These are phyloP conservation scores for Beta corolliflora DNA, from an alignment of 179 eudicot species.

Conservation along the genomic window DNA sequence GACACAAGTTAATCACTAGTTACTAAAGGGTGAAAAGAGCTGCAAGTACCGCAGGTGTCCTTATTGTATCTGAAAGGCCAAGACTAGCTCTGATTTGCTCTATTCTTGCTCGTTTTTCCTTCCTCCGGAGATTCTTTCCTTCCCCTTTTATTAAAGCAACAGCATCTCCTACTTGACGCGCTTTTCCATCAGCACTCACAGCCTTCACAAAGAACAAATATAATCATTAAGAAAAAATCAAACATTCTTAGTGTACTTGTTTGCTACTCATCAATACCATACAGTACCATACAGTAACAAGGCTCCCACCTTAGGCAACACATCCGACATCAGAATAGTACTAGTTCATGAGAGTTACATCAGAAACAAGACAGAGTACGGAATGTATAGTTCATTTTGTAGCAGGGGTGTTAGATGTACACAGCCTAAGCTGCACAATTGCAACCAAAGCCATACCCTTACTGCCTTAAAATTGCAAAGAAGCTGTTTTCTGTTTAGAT, in stretches of 20 bases:
- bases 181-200: constrained; percentile 37
- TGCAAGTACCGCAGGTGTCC: constrained; percentile 77
- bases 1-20: not conserved
- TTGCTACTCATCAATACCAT: not conserved
- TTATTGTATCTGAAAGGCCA: constrained; percentile 91
- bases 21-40: not conserved
- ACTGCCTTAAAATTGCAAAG: not conserved
- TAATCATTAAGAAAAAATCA: not conserved
- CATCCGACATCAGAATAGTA: no score
- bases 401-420: not conserved
- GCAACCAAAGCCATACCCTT: not conserved
- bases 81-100: constrained; percentile 95
- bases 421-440: not conserved
- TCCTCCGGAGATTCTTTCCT: constrained; percentile 80
- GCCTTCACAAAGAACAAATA: constrained; percentile 40
- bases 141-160: constrained; percentile 83
- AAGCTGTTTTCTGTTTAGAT: not conserved
- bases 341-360: no score
- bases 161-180: constrained; percentile 71
- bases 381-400: no score
- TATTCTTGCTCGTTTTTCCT: constrained; percentile 90
- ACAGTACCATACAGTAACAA: not conserved
- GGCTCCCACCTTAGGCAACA: not conserved
- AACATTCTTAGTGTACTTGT: not conserved
- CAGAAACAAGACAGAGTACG: no score